Conservation (phyloP, 805 yeast genomes). For the Saccharomycopsis olivae region DNA sequence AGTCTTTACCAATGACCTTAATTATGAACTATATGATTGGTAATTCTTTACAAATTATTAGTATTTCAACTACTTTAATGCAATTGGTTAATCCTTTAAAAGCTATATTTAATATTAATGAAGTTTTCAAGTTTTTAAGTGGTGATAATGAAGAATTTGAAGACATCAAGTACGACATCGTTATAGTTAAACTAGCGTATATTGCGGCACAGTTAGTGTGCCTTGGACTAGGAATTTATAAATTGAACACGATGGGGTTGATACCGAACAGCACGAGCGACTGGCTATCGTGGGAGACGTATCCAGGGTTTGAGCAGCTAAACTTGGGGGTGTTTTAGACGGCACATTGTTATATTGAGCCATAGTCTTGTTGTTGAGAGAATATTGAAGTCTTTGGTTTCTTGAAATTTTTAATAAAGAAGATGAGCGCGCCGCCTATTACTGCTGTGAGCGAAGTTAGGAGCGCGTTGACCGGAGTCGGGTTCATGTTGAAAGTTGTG, state of each 20-base stretch:
- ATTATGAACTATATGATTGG: conserved; percentile 93
- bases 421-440: conserved; percentile 36
- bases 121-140: conserved; percentile 38
- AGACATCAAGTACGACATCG: conserved; percentile 20
- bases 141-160: conserved; percentile 27
- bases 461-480: conserved; percentile 60
- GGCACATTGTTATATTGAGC: too few relatives aligned
- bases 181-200: conserved; percentile 36
- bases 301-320: conserved; percentile 11
- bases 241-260: conserved; percentile 78
- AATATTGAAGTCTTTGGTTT: too few relatives aligned
- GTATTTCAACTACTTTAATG: conserved; percentile 83
- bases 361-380: too few relatives aligned
- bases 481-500: conserved; percentile 55
- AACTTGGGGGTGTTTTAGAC: conserved; percentile 7
- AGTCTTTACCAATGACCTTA: conserved; percentile 79
- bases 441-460: conserved; percentile 46
- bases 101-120: conserved; percentile 50
- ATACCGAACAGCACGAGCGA: conserved; percentile 82
- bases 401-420: conserved; percentile 26
- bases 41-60: conserved; percentile 76
- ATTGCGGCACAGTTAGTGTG: conserved; percentile 39
- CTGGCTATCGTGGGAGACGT: conserved; percentile 80
- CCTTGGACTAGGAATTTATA: conserved; percentile 73
- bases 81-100: conserved; percentile 67